A percentile compares a stretch with the other conserved stretches of the same genome.
Conservation (phyloP, 1,139 yeast genomes). For the Lodderomyces theae region DNA sequence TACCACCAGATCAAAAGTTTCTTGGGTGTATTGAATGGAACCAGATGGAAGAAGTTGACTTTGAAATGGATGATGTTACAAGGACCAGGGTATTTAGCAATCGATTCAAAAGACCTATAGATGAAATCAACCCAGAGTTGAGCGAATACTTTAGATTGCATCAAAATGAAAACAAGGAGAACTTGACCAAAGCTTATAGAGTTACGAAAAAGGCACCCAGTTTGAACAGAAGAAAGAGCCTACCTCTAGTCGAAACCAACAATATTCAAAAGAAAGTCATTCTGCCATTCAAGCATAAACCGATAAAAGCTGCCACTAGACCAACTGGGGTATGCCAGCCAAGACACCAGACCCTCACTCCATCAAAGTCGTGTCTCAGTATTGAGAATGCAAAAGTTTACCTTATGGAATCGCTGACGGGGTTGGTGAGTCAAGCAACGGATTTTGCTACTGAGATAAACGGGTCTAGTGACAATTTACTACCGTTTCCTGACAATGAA, state of each 20-base stretch:
- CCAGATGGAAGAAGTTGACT: conserved; percentile 26
- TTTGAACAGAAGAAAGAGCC: conserved; percentile 17
- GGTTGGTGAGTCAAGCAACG: conserved; percentile 66
- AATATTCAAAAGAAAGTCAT: conserved; percentile 1
- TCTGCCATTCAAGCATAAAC: conserved; percentile 9
- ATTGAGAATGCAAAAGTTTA: conserved; percentile 29
- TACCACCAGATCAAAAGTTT: conserved; percentile 6
- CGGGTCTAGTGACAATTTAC: conserved; percentile 59
- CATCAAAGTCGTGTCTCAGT: conserved; percentile 8
- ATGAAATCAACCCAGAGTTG: conserved; percentile 19
- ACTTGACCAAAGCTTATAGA: conserved; percentile 14
- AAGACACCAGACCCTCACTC: conserved; percentile 21
- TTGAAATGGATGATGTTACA: conserved; percentile 46
- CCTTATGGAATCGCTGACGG: conserved; percentile 67
- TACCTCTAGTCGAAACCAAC: conserved; percentile 22
- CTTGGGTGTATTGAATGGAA: conserved; percentile 11
- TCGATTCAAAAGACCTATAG: conserved; percentile 23
- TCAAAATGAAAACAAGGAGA: conserved; percentile 34
- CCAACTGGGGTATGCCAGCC: conserved; percentile 41
- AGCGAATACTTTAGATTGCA: conserved; percentile 22
- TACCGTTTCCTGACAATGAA: conserved; percentile 58
- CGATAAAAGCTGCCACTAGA: background rate
- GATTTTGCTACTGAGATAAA: conserved; percentile 74
- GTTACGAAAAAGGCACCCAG: conserved; percentile 13
- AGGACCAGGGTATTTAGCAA: conserved; percentile 46